Base-by-base conservation (phyloP, 306 rosid genomes). In the Elaeagnus macrophylla region DNA sequence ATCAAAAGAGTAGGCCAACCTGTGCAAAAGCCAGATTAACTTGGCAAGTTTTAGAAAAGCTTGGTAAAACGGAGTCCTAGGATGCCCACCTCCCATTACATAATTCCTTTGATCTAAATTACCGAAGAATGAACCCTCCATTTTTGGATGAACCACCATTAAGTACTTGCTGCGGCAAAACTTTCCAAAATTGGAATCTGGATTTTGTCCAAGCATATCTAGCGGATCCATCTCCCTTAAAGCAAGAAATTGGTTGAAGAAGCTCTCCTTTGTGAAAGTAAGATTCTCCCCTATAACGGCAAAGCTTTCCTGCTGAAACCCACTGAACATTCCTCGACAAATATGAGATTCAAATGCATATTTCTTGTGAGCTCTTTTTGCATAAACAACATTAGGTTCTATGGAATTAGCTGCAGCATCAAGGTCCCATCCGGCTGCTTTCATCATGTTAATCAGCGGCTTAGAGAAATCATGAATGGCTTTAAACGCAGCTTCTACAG, bases 391-490 rank as follows among this genome's bases (percentile, higher is more conserved):
- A 48, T 75, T 59, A 2, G 90, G 85, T 64, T 87, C 99, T 0
- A 93, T 85, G 9, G 99, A 87, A 77, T 75, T 77, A 40, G 99
- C 96, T 17, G 99, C 99, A 51, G 99, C 82, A 71, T 93, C 99
- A 37, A 93, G 99, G 82, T 93, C 96, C 99, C 99, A 93, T 47
- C 94, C 96, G 61, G 99, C 96, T 7, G 96, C 99, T 79, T 93
- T 93, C 99, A 93, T 84, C 99, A 93, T 93, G 79, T 87, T 93
- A 65, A 93, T 93, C 77, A 93, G 61, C 12, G 96, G 99, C 68
- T 93, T 93, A n/a, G 95, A 85, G 72, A 93, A 93, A 67, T 93
- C 99, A 50, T 93, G 99, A 67, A 87, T 84, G 49, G 99, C 94
- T 76, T 82, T 87, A 5, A 83, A 83, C 54, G 95, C 75, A 46